Base-by-base conservation (phyloP, 148 eudicot genomes). In the Chenopodium quinoa region DNA sequence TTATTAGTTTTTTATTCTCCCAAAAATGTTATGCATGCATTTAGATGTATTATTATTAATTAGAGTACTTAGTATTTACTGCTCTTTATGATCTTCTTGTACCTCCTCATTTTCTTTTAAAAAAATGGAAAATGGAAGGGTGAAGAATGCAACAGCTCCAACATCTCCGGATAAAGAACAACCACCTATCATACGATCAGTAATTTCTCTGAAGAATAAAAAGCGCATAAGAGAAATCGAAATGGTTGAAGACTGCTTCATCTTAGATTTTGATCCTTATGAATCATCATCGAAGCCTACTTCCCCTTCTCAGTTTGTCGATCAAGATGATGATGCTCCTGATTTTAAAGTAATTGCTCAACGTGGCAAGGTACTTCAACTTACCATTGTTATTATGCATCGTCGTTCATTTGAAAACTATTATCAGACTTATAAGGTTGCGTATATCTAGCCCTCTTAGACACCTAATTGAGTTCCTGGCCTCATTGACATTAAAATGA, bases 341-440 rank as follows among this genome's bases (percentile, higher is more conserved):
- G 86, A 79, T 22, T 4, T 88, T 34, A 66, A 52, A 23, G 75
- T 91, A 4, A 44, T 88, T 16, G 86, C 87, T 58, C 89, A 89
- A 73, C 84, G 82, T 56, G 94, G 92, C 56, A 83, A 91, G 90
- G 92, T 91, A 52, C 19, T 70, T 3, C 7, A 70, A 31, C 52
- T 70, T 6, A 70, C 34, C 47, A 62, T 62, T 62, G 23, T 17
- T 62, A 7, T 17, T 62, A 7, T 48, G 52, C 1, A 48, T 48
- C 0, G 52, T 0, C 52, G 14, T 1, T 48, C 1, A 12, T 48
- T 48, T 9, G 52, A 48, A 48, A 48, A 10, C 14, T 40, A 40
- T 40, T 40, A 6, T 40, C 44, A 40, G 1, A 40, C 6, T 40
- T 5, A 7, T 48, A 48, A 48, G 52, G 13, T 48, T 48, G 52